These are phyloP conservation scores for Pseudogymnoascus sp. DNA, from an alignment of 2,329 filamentous ascomycete species.

Conservation along the genomic window DNA sequence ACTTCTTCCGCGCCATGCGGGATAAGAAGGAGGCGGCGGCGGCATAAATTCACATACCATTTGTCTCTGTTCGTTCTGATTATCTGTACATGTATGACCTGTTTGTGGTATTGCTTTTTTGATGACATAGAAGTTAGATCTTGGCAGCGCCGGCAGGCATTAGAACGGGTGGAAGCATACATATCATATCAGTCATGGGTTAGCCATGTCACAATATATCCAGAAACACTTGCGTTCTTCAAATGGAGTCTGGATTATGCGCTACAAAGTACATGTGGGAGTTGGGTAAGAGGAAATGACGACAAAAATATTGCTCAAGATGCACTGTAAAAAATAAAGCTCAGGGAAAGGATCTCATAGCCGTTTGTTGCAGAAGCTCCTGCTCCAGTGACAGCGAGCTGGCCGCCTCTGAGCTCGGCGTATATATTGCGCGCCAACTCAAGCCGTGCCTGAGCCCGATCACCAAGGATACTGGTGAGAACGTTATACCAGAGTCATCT, in stretches of 20 bases:
- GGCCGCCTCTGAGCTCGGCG: neutral
- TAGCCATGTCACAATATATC: constrained; percentile 5
- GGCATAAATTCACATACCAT: neutral
- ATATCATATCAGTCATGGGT: neutral
- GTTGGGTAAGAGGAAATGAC: neutral
- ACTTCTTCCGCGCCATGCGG: constrained; percentile 73
- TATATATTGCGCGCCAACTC: neutral
- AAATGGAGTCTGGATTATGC: neutral
- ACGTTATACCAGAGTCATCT: neutral
- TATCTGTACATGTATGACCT: neutral
- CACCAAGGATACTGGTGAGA: neutral
- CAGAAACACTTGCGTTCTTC: neutral
- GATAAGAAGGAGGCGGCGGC: constrained; percentile 17
- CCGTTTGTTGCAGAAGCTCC: too few species aligned
- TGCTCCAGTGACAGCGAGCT: neutral
- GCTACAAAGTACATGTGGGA: neutral
- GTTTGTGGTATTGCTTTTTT: neutral
- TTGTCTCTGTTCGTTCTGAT: neutral
- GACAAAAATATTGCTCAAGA: neutral
- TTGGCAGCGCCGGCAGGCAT: neutral
- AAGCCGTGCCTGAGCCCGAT: neutral
- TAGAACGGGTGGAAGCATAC: neutral
- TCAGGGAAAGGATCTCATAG: too few species aligned
- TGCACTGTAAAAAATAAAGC: too few species aligned
- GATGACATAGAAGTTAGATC: constrained; percentile 9